phyloP scores from a whole-genome alignment of 257 asterid genomes.

The Leonotis leonurus region DNA sequence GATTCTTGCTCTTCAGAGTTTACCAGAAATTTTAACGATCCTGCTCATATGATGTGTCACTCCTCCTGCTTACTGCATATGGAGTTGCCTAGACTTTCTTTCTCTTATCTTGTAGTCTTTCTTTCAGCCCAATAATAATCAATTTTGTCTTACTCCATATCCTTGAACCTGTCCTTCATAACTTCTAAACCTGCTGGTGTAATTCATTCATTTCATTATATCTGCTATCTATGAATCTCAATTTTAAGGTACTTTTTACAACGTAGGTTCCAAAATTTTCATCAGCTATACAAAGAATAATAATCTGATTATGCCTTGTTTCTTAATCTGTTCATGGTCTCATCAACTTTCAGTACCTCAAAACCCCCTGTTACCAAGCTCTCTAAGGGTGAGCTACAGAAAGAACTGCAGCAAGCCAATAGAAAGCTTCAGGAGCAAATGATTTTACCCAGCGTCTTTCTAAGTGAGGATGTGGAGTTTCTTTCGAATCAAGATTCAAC shows the following conservation, averaged over 20 bases:
- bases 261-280: conserved; percentile 16
- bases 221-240: neutral
- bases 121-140: neutral
- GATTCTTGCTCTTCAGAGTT: neutral
- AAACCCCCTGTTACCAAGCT: conserved; percentile 54
- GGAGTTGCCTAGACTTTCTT: neutral
- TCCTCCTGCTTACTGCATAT: conserved; percentile 1
- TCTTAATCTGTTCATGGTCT: conserved; percentile 27
- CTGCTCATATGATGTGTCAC: neutral
- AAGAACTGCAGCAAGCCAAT: conserved; percentile 70
- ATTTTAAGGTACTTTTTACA: conserved; percentile 13
- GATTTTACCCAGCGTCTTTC: conserved; percentile 49
- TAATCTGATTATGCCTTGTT: conserved; percentile 18
- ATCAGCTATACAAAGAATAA: conserved; percentile 6
- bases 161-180: neutral
- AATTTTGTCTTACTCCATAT: neutral
- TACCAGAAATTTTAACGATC: neutral
- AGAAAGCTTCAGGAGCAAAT: conserved; percentile 65
- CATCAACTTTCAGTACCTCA: conserved; percentile 42
- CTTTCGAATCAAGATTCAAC: conserved; percentile 35
- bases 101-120: neutral
- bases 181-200: neutral
- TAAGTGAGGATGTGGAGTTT: conserved; percentile 43
- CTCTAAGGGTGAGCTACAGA: conserved; percentile 68
- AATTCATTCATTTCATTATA: neutral